Conservation (phyloP, 2,329 filamentous ascomycete species). For the Atkinsonella texensis region DNA sequence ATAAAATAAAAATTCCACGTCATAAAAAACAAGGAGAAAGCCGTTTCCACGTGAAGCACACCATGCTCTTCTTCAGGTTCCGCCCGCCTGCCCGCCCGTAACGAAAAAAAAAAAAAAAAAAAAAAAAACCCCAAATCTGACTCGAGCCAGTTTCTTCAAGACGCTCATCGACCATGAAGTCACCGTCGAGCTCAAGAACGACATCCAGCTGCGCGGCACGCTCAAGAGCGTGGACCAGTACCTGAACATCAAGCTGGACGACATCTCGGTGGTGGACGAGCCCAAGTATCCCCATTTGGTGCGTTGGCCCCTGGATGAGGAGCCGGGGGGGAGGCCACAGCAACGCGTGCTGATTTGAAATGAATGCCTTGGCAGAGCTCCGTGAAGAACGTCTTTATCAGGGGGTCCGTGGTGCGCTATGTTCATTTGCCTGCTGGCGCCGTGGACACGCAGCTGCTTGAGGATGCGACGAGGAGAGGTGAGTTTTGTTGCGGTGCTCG, state of each 20-base stretch:
- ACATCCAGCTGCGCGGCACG: slow-evolving; percentile 90
- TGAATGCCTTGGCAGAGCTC: too few species aligned
- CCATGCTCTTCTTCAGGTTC: slow-evolving; percentile 35
- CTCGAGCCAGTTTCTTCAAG: slow-evolving; percentile 73
- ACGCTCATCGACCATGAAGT: slow-evolving; percentile 95
- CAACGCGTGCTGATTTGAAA: too few species aligned
- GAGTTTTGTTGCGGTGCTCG: too few species aligned
- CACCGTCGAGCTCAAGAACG: slow-evolving; percentile 98
- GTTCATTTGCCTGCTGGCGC: slow-evolving; percentile 74
- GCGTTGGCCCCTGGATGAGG: too few species aligned
- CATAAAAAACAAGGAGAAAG: too few species aligned
- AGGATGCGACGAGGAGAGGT: slow-evolving; percentile 87
- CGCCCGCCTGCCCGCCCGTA: background rate
- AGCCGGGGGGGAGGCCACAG: too few species aligned
- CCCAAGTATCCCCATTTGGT: slow-evolving; percentile 90
- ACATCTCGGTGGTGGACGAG: slow-evolving; percentile 86
- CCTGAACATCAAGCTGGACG: slow-evolving; percentile 97
- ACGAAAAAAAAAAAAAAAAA: too few species aligned
- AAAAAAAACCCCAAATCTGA: too few species aligned
- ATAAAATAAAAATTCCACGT: too few species aligned
- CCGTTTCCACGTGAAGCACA: slow-evolving; percentile 6
- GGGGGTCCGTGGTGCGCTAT: slow-evolving; percentile 85
- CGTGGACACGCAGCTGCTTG: slow-evolving; percentile 75
- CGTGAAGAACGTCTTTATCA: slow-evolving; percentile 93
- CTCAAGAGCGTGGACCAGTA: slow-evolving; percentile 98